These are phyloP conservation scores for Wickerhamiella alocasiicola DNA, from an alignment of 805 yeast species.

Conservation along the genomic window DNA sequence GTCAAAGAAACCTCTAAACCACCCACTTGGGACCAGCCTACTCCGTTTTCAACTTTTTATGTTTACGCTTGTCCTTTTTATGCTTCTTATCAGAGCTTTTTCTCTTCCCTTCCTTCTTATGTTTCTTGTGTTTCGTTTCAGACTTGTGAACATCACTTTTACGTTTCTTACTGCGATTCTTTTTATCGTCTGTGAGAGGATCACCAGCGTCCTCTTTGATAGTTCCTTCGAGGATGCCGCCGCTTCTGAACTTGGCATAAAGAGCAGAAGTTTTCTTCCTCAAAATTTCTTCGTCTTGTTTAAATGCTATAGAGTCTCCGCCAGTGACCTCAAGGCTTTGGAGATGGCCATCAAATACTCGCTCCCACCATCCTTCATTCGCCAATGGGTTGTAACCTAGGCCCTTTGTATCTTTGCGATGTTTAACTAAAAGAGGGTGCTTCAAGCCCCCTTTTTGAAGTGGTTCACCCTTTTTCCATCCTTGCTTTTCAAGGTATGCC, in stretches of 20 bases:
- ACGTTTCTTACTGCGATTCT: constrained; percentile 12
- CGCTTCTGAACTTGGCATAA: constrained; percentile 76
- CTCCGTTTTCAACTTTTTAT: no score
- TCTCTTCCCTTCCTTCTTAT: neutral
- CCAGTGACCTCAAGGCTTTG: constrained; percentile 52
- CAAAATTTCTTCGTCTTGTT: constrained; percentile 35
- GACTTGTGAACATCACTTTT: constrained; percentile 10
- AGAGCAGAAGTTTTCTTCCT: constrained; percentile 44
- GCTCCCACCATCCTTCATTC: constrained; percentile 94
- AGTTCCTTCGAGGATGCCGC: constrained; percentile 75
- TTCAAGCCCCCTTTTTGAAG: constrained; percentile 64
- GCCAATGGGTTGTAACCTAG: constrained; percentile 67
- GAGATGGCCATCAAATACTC: constrained; percentile 84
- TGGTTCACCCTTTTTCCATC: constrained; percentile 91
- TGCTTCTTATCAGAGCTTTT: constrained; percentile 6
- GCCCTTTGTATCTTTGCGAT: constrained; percentile 83
- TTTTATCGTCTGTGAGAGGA: neutral
- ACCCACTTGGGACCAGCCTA: no score
- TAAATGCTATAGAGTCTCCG: constrained; percentile 36
- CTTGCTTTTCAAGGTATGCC: constrained; percentile 59
- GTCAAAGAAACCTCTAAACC: no score
- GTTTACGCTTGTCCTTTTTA: neutral
- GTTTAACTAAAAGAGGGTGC: constrained; percentile 79
- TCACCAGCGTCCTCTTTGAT: constrained; percentile 12
- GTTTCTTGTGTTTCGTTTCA: constrained; percentile 8